phyloP scores from a whole-genome alignment of 371 early-diverging fungal genomes.

The Mortierella polycephala region DNA sequence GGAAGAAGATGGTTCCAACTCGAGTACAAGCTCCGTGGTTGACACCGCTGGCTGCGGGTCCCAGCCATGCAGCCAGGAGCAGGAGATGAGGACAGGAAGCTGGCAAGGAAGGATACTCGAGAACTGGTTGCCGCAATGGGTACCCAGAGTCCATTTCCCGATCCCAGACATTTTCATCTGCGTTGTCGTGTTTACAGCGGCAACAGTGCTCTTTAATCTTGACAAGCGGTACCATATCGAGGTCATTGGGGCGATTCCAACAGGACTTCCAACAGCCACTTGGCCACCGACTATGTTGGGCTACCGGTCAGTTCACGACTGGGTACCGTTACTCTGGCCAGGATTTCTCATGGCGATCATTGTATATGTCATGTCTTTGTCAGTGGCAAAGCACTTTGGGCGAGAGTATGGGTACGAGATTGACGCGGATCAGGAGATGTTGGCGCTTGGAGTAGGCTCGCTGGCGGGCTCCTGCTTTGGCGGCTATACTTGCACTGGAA shows the following conservation, averaged over 20 bases:
- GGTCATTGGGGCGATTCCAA: constrained; percentile 60
- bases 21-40: constrained; percentile 2
- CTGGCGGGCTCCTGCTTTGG: constrained; percentile 57
- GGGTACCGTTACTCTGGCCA: constrained; percentile 51
- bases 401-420: constrained; percentile 50
- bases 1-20: constrained; percentile 1
- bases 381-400: constrained; percentile 60
- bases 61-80: neutral
- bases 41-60: neutral
- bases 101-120: neutral
- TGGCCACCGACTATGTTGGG: constrained; percentile 40
- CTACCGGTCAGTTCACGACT: constrained; percentile 26
- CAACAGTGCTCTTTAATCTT: constrained; percentile 39
- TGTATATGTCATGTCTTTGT: constrained; percentile 60
- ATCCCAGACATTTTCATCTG: constrained; percentile 58
- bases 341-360: constrained; percentile 57
- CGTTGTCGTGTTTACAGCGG: constrained; percentile 49
- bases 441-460: constrained; percentile 60
- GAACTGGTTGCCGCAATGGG: neutral
- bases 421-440: constrained; percentile 57
- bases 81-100: neutral
- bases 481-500: constrained; percentile 54
- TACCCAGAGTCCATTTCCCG: constrained; percentile 53
- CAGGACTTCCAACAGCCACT: constrained; percentile 55
- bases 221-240: constrained; percentile 50